phyloP scores from a whole-genome alignment of 306 rosid species.

The Prinsepia uniflora region DNA sequence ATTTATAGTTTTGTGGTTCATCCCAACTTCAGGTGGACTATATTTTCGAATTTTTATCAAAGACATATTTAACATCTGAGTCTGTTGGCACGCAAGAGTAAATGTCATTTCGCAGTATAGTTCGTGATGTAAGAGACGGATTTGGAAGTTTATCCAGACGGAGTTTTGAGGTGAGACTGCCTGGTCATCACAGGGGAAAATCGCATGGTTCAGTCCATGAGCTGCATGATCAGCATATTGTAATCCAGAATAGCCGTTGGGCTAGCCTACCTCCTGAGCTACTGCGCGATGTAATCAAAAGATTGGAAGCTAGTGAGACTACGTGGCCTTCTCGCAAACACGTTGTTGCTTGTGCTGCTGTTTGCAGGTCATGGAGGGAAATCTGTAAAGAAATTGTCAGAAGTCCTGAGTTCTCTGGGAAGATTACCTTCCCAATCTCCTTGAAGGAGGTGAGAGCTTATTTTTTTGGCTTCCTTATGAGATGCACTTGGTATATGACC shows the following conservation, averaged over 20 bases:
- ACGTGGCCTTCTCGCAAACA: slow-evolving; percentile 80
- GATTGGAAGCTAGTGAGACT: slow-evolving; percentile 83
- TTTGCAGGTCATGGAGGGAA: slow-evolving; percentile 91
- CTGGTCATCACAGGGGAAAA: slow-evolving; percentile 64
- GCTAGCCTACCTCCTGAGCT: slow-evolving; percentile 88
- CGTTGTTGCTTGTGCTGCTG: slow-evolving; percentile 79
- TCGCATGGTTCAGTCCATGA: slow-evolving; percentile 69
- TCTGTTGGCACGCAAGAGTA: slow-evolving; percentile 31
- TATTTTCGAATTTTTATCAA: neutral
- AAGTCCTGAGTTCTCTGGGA: slow-evolving; percentile 69
- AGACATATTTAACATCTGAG: slow-evolving; percentile 22
- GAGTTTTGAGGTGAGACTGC: slow-evolving; percentile 74
- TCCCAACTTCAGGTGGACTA: slow-evolving; percentile 24
- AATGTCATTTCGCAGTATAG: slow-evolving; percentile 93
- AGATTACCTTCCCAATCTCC: slow-evolving; percentile 82
- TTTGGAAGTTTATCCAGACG: slow-evolving; percentile 84
- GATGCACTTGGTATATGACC: neutral
- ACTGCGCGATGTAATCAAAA: slow-evolving; percentile 65
- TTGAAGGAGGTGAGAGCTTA: slow-evolving; percentile 67
- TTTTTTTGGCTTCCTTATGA: neutral
- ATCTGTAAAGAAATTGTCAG: slow-evolving; percentile 83
- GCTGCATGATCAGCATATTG: slow-evolving; percentile 38
- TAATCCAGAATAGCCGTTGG: slow-evolving; percentile 68
- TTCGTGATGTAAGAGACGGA: slow-evolving; percentile 83
- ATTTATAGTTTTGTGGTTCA: slow-evolving; percentile 16